Conservation (phyloP, 23 red algal species). For the Chondrus crispus region DNA sequence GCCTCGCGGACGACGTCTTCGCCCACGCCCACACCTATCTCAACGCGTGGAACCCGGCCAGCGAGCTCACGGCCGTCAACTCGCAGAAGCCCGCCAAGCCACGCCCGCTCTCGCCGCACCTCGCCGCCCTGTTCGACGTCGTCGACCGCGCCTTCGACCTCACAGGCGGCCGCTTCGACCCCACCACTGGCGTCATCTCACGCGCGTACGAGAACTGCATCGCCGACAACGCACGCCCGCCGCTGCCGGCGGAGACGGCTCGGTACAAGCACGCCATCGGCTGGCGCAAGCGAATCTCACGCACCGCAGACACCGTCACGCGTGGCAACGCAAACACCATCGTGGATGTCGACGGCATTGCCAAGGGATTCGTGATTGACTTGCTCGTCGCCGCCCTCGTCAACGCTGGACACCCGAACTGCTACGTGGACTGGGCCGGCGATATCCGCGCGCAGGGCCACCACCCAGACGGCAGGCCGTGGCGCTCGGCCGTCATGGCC, state of each 20-base stretch:
- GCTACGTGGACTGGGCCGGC: conserved; percentile 66
- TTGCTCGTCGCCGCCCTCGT: not conserved
- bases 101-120: not conserved
- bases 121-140: conserved; percentile 18
- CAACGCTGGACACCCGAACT: not conserved
- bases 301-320: not conserved
- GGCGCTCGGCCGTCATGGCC: conserved; percentile 44
- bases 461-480: conserved; percentile 44
- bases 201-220: conserved; percentile 33
- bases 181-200: conserved; percentile 36
- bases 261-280: conserved; percentile 42
- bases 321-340: conserved; percentile 47
- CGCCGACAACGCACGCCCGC: conserved; percentile 14
- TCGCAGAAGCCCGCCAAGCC: conserved; percentile 18
- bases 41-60: conserved; percentile 44
- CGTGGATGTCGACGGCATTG: conserved; percentile 54
- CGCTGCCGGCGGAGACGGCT: not conserved
- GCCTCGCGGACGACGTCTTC: conserved; percentile 25
- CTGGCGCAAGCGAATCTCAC: conserved; percentile 17
- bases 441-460: conserved; percentile 50
- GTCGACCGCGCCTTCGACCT: conserved; percentile 25
- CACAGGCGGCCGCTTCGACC: conserved; percentile 58
- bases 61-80: conserved; percentile 34
- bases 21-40: conserved; percentile 5
- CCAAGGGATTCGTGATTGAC: conserved; percentile 57